phyloP scores from a whole-genome alignment of 2,329 filamentous ascomycete species.

The Bipolaris victoriae region DNA sequence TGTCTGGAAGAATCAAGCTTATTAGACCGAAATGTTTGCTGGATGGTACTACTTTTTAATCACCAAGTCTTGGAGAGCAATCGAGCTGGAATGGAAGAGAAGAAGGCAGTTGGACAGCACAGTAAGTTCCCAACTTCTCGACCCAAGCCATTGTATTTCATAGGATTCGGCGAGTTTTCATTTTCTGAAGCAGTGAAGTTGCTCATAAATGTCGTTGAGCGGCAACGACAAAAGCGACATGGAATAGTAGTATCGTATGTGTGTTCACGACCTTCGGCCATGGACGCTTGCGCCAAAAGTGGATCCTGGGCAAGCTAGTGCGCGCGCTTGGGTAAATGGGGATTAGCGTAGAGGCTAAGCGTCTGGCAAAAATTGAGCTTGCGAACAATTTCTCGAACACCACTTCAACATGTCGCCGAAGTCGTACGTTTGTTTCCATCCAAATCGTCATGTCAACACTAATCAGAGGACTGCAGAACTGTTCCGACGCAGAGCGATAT shows the following conservation, averaged over 20 bases:
- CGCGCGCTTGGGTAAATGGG: not conserved
- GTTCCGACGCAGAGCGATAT: conserved; percentile 95
- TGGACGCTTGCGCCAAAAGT: not conserved
- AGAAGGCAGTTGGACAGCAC: too few species aligned
- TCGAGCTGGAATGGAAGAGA: too few species aligned
- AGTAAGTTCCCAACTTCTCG: too few species aligned
- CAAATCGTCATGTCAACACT: conserved; percentile 57
- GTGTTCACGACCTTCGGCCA: not conserved
- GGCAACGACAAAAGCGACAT: not conserved
- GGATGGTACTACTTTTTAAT: too few species aligned
- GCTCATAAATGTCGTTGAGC: too few species aligned
- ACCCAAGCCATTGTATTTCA: too few species aligned
- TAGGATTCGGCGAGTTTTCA: too few species aligned
- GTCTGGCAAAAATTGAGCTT: conserved; percentile 25
- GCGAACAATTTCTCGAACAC: conserved; percentile 57
- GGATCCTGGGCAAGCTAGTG: not conserved
- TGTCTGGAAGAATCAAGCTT: too few species aligned
- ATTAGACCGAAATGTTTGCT: too few species aligned
- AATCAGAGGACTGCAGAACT: conserved; percentile 63
- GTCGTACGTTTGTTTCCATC: conserved; percentile 60
- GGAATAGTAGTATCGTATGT: not conserved
- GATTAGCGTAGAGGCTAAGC: conserved; percentile 19
- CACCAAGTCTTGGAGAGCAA: too few species aligned
- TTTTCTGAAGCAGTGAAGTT: too few species aligned
- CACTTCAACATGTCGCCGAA: conserved; percentile 51